phyloP scores from a whole-genome alignment of 345 rosid genomes.

The Eucalyptus shirleyi region DNA sequence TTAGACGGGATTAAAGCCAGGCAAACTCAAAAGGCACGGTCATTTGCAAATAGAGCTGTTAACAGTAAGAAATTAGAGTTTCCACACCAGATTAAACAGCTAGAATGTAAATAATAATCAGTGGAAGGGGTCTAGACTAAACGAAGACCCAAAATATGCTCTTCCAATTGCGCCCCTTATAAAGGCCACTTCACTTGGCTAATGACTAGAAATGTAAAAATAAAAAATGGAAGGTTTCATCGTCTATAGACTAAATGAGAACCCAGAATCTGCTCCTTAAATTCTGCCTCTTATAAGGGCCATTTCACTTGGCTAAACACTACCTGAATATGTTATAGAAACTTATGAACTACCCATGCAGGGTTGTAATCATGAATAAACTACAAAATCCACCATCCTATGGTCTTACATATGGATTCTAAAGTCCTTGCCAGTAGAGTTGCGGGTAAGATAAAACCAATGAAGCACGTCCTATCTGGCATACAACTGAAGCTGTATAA shows the following conservation, averaged over 20 bases:
- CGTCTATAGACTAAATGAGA: background rate
- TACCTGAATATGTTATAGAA: background rate
- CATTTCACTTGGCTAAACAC: background rate
- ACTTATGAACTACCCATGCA: background rate
- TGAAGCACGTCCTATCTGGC: background rate
- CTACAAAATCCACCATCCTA: background rate
- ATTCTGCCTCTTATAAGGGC: background rate
- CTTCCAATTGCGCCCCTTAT: background rate
- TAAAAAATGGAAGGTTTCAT: background rate
- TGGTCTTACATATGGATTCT: background rate
- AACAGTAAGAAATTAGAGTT: background rate
- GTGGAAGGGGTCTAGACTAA: background rate
- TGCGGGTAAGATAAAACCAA: background rate
- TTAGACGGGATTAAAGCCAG: background rate
- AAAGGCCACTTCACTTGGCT: background rate
- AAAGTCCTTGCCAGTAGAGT: background rate
- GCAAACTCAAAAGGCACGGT: background rate
- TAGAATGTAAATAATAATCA: background rate
- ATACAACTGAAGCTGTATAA: background rate
- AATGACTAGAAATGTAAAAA: background rate
- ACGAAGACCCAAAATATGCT: background rate
- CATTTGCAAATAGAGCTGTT: background rate
- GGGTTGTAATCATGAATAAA: background rate
- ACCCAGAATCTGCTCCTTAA: background rate
- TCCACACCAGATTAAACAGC: background rate